These are phyloP conservation scores for Turritis glabra DNA, from an alignment of 345 rosid genomes.

Conservation along the genomic window DNA sequence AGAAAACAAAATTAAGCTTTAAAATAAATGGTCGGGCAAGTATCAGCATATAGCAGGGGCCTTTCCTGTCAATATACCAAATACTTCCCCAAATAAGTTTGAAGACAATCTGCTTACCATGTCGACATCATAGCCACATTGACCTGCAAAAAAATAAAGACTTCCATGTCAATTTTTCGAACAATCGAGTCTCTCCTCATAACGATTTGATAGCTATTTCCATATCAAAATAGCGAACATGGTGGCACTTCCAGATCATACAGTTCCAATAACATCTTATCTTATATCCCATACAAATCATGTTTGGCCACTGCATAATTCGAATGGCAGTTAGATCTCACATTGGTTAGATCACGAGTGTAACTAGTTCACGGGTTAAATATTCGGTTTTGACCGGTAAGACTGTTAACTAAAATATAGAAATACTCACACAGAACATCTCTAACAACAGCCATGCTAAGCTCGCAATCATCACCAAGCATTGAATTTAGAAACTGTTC, in stretches of 20 bases:
- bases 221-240: background rate
- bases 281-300: no score
- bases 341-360: no score
- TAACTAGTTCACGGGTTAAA: no score
- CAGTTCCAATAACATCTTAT: background rate
- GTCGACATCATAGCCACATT: slow-evolving; percentile 69
- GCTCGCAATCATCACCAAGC: slow-evolving; percentile 76
- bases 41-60: slow-evolving; percentile 28
- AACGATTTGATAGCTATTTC: background rate
- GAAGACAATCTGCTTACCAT: slow-evolving; percentile 56
- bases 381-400: no score
- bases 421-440: slow-evolving; percentile 74
- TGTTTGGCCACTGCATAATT: no score
- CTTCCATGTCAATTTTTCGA: background rate
- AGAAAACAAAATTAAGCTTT: slow-evolving; percentile 30
- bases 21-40: slow-evolving; percentile 22
- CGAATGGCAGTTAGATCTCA: no score
- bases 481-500: slow-evolving; percentile 74
- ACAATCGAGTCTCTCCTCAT: background rate
- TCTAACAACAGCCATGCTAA: slow-evolving; percentile 73
- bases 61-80: slow-evolving; percentile 27
- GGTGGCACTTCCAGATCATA: background rate
- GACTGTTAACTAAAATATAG: no score
- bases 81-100: slow-evolving; percentile 22
- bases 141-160: slow-evolving; percentile 61